Evolutionary conservation across 176 grass and related monocot genomes (phyloP), one percentile per base, ranked within the genome.

Genomic region (Aegilops umbellulata): DNA sequence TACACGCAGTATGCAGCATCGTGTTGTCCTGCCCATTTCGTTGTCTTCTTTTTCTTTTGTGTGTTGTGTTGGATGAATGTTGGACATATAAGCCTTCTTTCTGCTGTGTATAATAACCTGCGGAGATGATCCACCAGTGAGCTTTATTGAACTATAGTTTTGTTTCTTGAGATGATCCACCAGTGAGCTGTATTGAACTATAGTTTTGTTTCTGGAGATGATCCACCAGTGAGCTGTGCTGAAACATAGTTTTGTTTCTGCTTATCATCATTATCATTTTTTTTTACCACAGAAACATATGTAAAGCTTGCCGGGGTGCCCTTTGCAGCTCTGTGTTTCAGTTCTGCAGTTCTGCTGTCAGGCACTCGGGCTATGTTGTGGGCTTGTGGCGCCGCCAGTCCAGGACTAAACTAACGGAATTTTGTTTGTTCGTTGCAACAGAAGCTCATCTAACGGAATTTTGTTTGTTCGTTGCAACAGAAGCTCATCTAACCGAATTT

Each of bases 341-440:
- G 7, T 58, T 80, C 20, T 57, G 41, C 57, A 73, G 87, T 49
- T 83, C 26, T 17, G n/a, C 23, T 47, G 7, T 41, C 81, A 80
- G 75, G 30, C 36, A 3, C 35, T 42, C 9, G 1, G 32, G 32
- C 19, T 58, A 13, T 39, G 10, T 78, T 12, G 29, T n/a, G n/a
- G n/a, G n/a, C n/a, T n/a, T n/a, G n/a, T 16, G n/a, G 22, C 11
- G 4, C 25, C 3, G 32, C 25, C 12, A 7, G 62, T 13, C 62
- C 14, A 24, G 55, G 39, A 65, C 36, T 55, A 36, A 32, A 32
- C 11, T 76, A 32, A 32, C 11, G 65, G 15, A 17, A 51, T 51
- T 51, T 51, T 17, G 47, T 51, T 51, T 44, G 47, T 51, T 51
- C 15, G 5, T 51, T 15, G 15, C 47, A 15, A 17, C 47, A 53